Evolutionary conservation across 2,329 filamentous ascomycete species (phyloP).

Genomic region (Akanthomyces uredinophilus): DNA sequence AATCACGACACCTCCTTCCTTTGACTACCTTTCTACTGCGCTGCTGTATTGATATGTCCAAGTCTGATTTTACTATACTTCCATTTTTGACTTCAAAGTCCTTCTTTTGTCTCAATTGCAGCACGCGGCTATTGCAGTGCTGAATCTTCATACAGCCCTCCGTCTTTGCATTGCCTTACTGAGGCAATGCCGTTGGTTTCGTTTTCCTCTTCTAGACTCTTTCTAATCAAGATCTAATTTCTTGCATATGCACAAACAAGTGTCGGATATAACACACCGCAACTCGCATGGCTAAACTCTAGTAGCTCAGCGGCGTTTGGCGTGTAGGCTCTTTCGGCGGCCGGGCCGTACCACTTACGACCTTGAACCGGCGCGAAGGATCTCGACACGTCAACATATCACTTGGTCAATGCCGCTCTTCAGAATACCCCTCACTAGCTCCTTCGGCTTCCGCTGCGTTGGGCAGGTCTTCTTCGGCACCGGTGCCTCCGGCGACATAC

Average conservation of each 20-base stretch:
- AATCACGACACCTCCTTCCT: too few relatives aligned
- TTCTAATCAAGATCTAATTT: neutral
- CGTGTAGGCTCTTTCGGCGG: neutral
- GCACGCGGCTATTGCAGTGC: too few relatives aligned
- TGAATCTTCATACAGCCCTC: too few relatives aligned
- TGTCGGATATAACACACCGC: neutral
- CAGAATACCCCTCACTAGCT: neutral
- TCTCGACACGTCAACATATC: neutral
- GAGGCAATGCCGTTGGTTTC: neutral
- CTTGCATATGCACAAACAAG: neutral
- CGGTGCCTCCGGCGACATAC: neutral
- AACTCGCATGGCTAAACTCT: neutral
- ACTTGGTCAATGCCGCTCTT: neutral
- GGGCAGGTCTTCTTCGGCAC: neutral
- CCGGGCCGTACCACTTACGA: neutral
- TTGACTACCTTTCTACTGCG: too few relatives aligned
- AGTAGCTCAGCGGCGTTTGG: neutral
- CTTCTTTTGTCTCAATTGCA: too few relatives aligned
- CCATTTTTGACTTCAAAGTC: too few relatives aligned
- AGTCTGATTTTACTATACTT: too few relatives aligned
- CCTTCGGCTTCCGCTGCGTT: neutral
- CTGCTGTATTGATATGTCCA: too few relatives aligned
- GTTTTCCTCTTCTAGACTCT: neutral
- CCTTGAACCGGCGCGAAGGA: neutral
- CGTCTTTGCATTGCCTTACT: neutral